Evolutionary conservation across 148 eudicot genomes (phyloP), one percentile per base, ranked within the genome.

Genomic region (Simmondsia chinensis): DNA sequence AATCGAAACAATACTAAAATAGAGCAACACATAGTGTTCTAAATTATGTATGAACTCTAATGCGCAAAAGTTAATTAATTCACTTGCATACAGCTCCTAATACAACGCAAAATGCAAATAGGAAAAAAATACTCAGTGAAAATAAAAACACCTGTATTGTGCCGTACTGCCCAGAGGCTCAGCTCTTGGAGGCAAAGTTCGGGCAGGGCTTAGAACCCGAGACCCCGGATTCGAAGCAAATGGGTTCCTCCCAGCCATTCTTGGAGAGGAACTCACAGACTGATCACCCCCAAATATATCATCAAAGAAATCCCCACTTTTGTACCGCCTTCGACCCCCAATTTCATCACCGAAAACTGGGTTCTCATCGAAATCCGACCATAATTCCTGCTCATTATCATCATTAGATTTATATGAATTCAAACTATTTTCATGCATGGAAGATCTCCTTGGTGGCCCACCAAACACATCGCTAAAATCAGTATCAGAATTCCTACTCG

Each of bases 391-490:
- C 20, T 25, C 48, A 13, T 48, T 57, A 17, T 19, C 52, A 19
- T 30, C 28, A 14, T 55, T 56, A 39, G 29, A 14, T 15, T 57
- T 25, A 18, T 61, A 54, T 1, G 38, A 22, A 26, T 21, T 17
- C 22, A 36, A 16, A 52, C 65, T 37, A 66, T 51, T 63, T 48
- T 80, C 89, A 11, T 68, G 81, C 39, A 45, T 36, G 21, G 87
- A 68, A 23, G 60, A 71, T 28, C 84, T 64, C 70, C 81, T 63
- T 1, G 97, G 97, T 14, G 97, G 97, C 7, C 97, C 97, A 3
- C 97, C 97, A 47, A 88, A 88, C 1, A 88, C 97, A 35, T 88
- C 97, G 25, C 75, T 64, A 23, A 88, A 88, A 60, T 88, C 94
- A 15, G 80, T 56, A 12, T 80, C 94, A 7, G 73, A 46, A 60